Conservation (phyloP, 1,139 yeast genomes). For the Geotrichum fermentans region DNA sequence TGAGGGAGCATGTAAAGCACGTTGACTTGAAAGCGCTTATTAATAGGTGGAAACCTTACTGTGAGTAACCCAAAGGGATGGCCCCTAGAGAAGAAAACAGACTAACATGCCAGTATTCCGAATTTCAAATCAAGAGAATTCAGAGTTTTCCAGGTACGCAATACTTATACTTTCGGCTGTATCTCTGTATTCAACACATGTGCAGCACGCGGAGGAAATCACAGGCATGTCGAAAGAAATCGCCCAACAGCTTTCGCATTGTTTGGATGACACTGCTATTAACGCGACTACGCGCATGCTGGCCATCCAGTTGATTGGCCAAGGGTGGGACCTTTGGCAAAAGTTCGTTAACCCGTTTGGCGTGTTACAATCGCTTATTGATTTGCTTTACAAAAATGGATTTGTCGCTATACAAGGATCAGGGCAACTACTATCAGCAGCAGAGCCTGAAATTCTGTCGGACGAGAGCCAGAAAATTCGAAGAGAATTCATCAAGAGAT, state of each 20-base stretch:
- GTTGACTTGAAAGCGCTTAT: slow-evolving; percentile 4
- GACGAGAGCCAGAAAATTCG: slow-evolving; percentile 7
- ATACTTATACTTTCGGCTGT: slow-evolving; percentile 15
- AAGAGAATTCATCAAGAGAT: slow-evolving; percentile 16
- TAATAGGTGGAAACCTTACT: slow-evolving; percentile 12
- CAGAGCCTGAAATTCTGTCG: not conserved
- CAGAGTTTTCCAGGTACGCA: slow-evolving; percentile 9
- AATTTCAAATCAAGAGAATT: not conserved
- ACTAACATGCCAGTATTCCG: not conserved
- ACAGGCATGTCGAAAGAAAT: slow-evolving; percentile 7
- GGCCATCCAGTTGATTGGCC: slow-evolving; percentile 30
- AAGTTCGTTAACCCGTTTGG: slow-evolving; percentile 27
- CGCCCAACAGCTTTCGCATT: slow-evolving; percentile 12
- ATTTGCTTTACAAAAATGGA: slow-evolving; percentile 24
- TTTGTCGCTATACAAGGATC: slow-evolving; percentile 19
- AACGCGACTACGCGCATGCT: slow-evolving; percentile 12
- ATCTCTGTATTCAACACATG: not conserved
- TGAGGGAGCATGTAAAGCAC: slow-evolving; percentile 21
- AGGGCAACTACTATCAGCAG: not conserved
- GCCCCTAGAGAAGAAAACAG: too few relatives aligned
- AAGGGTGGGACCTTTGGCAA: slow-evolving; percentile 30
- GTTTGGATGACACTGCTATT: slow-evolving; percentile 4
- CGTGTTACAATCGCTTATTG: slow-evolving; percentile 26
- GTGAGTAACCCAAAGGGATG: not conserved
- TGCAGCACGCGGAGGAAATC: not conserved